Percentiles rank a stretch among this genome's conserved stretches.
These are phyloP conservation scores for Hemileccinum impolitum DNA, from an alignment of 768 basidiomycete species.

Conservation along the genomic window DNA sequence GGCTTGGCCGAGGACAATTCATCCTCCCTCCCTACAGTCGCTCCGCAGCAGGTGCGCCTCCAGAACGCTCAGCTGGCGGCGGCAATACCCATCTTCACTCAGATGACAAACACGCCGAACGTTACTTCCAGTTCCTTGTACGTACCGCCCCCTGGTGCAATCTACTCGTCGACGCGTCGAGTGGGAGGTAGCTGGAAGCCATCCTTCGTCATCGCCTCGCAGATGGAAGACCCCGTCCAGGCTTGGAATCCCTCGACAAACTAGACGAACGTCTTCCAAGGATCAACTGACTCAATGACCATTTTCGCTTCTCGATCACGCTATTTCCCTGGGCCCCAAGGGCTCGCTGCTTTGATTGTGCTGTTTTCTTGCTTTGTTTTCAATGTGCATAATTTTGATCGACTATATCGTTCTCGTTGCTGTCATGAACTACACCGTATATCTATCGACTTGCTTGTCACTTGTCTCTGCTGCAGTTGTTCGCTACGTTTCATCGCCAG, in stretches of 20 bases:
- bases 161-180: conserved; percentile 46
- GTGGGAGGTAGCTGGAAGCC: conserved; percentile 52
- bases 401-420: conserved; percentile 12
- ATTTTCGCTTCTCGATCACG: conserved; percentile 1
- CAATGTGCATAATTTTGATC: conserved; percentile 23
- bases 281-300: conserved; percentile 14
- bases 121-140: conserved; percentile 31
- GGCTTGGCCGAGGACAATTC: conserved; percentile 4
- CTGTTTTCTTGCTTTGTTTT: conserved; percentile 19
- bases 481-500: background rate
- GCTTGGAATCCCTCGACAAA: conserved; percentile 25
- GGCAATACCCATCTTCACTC: conserved; percentile 25
- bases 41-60: conserved; percentile 25
- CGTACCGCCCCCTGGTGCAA: conserved; percentile 54
- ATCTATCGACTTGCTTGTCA: background rate
- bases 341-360: background rate
- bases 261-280: background rate
- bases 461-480: background rate
- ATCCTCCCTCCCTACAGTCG: conserved; percentile 3
- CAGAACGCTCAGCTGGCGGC: conserved; percentile 13
- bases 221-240: conserved; percentile 31
- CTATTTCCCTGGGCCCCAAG: conserved; percentile 6
- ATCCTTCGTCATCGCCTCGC: conserved; percentile 13
- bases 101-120: conserved; percentile 21
- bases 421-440: conserved; percentile 1